A percentile compares a stretch with the other conserved stretches of the same genome.
Evolutionary conservation across 129 eudicot species (phyloP).

Genomic region (Oenanthe sinensis): DNA sequence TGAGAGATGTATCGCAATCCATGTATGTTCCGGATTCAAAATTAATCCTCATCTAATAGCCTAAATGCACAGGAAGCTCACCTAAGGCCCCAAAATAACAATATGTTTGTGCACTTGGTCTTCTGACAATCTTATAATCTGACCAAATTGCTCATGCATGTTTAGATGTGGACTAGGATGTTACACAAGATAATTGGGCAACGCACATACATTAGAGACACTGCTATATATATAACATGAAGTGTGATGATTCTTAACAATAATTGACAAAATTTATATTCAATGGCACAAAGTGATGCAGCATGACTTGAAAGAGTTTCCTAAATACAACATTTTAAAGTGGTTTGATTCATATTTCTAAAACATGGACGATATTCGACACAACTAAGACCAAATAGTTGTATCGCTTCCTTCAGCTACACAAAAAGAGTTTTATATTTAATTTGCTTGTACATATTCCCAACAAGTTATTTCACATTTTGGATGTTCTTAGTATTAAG

Average conservation of each 20-base stretch:
- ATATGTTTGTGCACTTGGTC: not conserved
- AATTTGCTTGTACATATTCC: not conserved
- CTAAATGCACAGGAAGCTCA: not conserved
- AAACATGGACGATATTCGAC: not conserved
- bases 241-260: not conserved
- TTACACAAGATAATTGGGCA: not conserved
- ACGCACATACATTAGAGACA: not conserved
- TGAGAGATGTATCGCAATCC: not conserved
- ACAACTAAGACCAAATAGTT: not conserved
- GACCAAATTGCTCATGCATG: not conserved
- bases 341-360: not conserved
- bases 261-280: not conserved
- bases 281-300: not conserved
- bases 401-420: not conserved
- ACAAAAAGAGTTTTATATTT: no score
- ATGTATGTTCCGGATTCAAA: not conserved
- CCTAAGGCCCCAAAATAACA: not conserved
- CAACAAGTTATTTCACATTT: not conserved
- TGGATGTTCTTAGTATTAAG: not conserved
- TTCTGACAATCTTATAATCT: not conserved
- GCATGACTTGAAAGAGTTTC: not conserved
- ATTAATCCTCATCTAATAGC: not conserved
- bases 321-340: not conserved
- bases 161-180: not conserved
- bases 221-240: not conserved